Evolutionary conservation across 2,329 filamentous ascomycete genomes (phyloP).

Genomic region (Aspergillus pseudoglaucus): DNA sequence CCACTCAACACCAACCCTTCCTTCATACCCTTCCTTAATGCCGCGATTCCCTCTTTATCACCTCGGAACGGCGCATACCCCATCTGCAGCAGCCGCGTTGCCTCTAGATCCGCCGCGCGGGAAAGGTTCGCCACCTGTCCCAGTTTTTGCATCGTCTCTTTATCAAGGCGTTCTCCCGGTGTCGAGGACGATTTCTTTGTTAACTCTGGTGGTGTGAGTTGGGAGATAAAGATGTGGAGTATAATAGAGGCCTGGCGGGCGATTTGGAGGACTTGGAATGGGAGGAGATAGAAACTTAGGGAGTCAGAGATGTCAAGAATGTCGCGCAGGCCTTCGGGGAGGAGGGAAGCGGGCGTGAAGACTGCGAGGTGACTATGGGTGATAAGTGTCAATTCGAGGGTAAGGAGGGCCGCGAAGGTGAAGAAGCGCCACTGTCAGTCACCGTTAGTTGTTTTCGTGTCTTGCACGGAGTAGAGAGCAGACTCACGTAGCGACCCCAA

Average conservation of each 20-base stretch:
- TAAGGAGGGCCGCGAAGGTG: conserved; percentile 48
- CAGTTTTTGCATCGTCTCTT: conserved; percentile 56
- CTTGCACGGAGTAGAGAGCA: conserved; percentile 15
- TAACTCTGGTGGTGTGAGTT: conserved; percentile 64
- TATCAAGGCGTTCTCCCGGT: conserved; percentile 27
- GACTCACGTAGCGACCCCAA: conserved; percentile 42
- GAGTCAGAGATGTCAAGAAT: conserved; percentile 35
- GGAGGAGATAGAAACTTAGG: conserved; percentile 52
- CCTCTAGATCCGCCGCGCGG: conserved; percentile 60
- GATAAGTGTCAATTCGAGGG: conserved; percentile 52
- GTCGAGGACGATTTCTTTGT: conserved; percentile 25
- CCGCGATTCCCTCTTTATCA: conserved; percentile 58
- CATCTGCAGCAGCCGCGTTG: conserved; percentile 63
- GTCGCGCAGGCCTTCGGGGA: conserved; percentile 23
- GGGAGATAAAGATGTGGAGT: conserved; percentile 73
- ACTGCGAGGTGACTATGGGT: conserved; percentile 43
- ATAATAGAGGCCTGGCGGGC: conserved; percentile 71
- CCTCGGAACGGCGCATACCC: conserved; percentile 75
- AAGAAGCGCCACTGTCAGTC: conserved; percentile 43
- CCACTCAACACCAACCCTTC: conserved; percentile 87
- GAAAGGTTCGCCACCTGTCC: conserved; percentile 59
- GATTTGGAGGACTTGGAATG: conserved; percentile 75
- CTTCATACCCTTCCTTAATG: conserved; percentile 65
- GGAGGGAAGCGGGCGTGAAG: conserved; percentile 29
- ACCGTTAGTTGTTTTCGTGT: conserved; percentile 11